phyloP scores from a whole-genome alignment of 495 filamentous ascomycete genomes.

The Penicillium desertorum region DNA sequence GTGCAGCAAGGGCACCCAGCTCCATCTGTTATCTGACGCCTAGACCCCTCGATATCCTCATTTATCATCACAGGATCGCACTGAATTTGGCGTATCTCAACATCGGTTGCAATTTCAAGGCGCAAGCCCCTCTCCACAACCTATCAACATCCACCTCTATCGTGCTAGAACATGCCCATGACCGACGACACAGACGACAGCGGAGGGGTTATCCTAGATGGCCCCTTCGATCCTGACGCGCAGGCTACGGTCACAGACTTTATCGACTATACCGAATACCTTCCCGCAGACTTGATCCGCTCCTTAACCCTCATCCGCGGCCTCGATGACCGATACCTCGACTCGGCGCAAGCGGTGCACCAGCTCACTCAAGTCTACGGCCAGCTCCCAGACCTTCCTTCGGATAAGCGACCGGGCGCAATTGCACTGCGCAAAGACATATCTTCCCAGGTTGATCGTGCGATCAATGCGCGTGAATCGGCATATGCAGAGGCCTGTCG shows the following conservation, averaged over 20 bases:
- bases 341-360: constrained; percentile 66
- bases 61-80: neutral
- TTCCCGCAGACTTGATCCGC: constrained; percentile 87
- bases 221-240: constrained; percentile 78
- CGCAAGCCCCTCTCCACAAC: neutral
- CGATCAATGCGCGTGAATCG: constrained; percentile 72
- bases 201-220: constrained; percentile 50
- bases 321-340: constrained; percentile 69
- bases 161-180: constrained; percentile 26
- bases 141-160: neutral
- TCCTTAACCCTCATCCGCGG: constrained; percentile 85
- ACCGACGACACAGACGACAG: constrained; percentile 44
- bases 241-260: constrained; percentile 93
- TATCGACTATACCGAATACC: constrained; percentile 94
- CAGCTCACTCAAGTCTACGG: constrained; percentile 72
- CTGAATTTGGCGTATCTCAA: too few species aligned
- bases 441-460: constrained; percentile 69
- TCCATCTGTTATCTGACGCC: neutral
- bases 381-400: constrained; percentile 60
- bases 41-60: neutral
- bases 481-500: constrained; percentile 80
- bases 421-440: constrained; percentile 70
- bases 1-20: constrained; percentile 7
- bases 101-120: neutral
- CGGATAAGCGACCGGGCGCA: constrained; percentile 52